Conservation (phyloP, 140 eudicot genomes). For the Artemisia princeps region DNA sequence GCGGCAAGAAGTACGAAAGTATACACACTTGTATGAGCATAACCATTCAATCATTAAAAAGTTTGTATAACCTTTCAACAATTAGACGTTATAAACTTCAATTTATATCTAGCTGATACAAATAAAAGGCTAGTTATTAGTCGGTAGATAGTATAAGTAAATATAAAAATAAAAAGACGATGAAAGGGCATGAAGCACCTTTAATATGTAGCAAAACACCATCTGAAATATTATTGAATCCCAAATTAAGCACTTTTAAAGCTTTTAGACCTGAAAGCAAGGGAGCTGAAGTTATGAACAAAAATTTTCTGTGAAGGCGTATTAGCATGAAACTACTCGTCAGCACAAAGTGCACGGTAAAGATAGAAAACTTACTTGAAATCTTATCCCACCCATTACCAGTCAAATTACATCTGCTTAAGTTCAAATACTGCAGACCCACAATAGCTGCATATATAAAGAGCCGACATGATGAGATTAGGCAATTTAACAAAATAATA, state of each 20-base stretch:
- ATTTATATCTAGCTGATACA: too few relatives aligned
- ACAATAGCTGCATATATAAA: constrained; percentile 36
- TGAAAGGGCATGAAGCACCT: constrained; percentile 33
- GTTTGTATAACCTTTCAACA: too few relatives aligned
- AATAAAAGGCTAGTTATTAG: too few relatives aligned
- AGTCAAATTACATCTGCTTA: constrained; percentile 67
- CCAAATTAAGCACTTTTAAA: constrained; percentile 74
- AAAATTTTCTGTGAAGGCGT: too few relatives aligned
- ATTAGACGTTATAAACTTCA: too few relatives aligned
- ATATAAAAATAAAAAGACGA: too few relatives aligned
- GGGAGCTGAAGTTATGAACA: too few relatives aligned
- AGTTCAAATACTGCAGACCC: constrained; percentile 57
- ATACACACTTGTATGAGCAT: too few relatives aligned
- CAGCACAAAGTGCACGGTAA: too few relatives aligned
- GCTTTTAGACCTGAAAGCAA: constrained; percentile 38
- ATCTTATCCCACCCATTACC: constrained; percentile 72
- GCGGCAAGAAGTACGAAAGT: background rate
- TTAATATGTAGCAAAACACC: constrained; percentile 60
- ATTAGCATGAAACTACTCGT: background rate
- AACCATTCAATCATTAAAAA: too few relatives aligned
- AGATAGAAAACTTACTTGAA: constrained; percentile 41
- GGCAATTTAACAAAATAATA: too few relatives aligned
- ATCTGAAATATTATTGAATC: constrained; percentile 72
- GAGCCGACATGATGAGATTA: too few relatives aligned
- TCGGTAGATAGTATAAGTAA: background rate